Evolutionary conservation across 495 filamentous ascomycete species (phyloP).

Genomic region (Neurospora sublineolata): DNA sequence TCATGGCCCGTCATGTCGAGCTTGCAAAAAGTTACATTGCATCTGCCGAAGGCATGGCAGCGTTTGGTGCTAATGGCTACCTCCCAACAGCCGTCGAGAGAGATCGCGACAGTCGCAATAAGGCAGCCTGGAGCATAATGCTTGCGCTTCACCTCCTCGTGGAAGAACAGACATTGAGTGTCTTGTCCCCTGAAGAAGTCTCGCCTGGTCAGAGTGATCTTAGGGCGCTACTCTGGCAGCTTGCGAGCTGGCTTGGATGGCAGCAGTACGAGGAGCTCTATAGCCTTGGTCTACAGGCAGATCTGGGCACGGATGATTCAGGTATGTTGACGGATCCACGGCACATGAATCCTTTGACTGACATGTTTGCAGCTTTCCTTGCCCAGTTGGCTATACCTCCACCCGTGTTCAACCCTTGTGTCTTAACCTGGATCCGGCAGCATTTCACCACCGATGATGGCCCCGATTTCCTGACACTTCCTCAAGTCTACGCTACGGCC

Average conservation of each 20-base stretch:
- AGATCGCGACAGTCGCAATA: conserved; percentile 42
- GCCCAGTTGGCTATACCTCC: conserved; percentile 45
- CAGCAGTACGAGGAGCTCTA: conserved; percentile 60
- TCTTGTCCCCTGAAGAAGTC: conserved; percentile 44
- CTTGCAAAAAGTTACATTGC: conserved; percentile 46
- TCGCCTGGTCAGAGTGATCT: conserved; percentile 43
- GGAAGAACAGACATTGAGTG: conserved; percentile 81
- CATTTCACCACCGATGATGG: conserved; percentile 41
- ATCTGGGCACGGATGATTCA: conserved; percentile 9
- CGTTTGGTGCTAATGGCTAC: conserved; percentile 43
- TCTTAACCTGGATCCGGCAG: conserved; percentile 52
- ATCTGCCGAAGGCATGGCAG: conserved; percentile 38
- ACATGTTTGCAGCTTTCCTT: background rate
- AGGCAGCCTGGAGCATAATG: conserved; percentile 54
- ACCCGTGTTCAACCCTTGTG: conserved; percentile 41
- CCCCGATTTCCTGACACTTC: conserved; percentile 47
- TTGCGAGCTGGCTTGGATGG: conserved; percentile 82
- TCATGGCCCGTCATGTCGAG: conserved; percentile 32
- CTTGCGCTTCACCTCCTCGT: conserved; percentile 71
- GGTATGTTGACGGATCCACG: conserved; percentile 12
- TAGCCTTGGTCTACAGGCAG: conserved; percentile 52
- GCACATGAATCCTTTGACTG: background rate
- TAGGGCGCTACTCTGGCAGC: conserved; percentile 61
- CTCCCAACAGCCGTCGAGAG: conserved; percentile 49
- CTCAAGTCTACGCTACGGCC: conserved; percentile 33